Evolutionary conservation across 345 rosid species (phyloP).

Genomic region (Theobroma cacao): DNA sequence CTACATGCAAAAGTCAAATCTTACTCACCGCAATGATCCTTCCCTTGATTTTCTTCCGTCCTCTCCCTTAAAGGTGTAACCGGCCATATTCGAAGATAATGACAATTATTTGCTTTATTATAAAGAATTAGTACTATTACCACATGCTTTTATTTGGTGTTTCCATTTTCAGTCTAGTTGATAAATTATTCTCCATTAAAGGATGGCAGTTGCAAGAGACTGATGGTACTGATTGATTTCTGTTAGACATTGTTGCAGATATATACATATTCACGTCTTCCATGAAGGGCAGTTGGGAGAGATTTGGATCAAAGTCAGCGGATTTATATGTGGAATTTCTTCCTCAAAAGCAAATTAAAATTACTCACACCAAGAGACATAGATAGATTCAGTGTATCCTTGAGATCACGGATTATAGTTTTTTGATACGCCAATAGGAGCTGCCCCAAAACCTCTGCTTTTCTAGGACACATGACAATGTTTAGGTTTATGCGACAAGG

Average conservation of each 20-base stretch:
- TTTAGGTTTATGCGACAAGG: background rate
- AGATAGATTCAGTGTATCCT: background rate
- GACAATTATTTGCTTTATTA: background rate
- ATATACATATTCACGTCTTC: too few relatives aligned
- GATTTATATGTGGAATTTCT: too few relatives aligned
- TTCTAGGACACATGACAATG: background rate
- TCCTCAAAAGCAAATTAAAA: too few relatives aligned
- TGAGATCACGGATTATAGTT: background rate
- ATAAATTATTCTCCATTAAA: background rate
- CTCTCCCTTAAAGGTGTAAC: background rate
- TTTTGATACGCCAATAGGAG: background rate
- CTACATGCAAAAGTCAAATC: background rate
- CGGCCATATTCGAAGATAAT: background rate
- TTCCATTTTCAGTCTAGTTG: too few relatives aligned
- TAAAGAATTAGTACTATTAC: background rate
- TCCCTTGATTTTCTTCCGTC: background rate
- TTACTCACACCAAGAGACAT: background rate
- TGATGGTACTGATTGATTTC: too few relatives aligned
- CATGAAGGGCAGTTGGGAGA: background rate
- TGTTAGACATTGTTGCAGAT: too few relatives aligned
- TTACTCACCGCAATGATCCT: background rate
- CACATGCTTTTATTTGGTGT: background rate
- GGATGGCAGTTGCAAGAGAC: background rate
- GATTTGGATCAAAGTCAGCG: background rate
- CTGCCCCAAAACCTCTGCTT: background rate